These are phyloP conservation scores for Cocos nucifera DNA, from an alignment of 176 grass and related monocot genomes.

Conservation along the genomic window DNA sequence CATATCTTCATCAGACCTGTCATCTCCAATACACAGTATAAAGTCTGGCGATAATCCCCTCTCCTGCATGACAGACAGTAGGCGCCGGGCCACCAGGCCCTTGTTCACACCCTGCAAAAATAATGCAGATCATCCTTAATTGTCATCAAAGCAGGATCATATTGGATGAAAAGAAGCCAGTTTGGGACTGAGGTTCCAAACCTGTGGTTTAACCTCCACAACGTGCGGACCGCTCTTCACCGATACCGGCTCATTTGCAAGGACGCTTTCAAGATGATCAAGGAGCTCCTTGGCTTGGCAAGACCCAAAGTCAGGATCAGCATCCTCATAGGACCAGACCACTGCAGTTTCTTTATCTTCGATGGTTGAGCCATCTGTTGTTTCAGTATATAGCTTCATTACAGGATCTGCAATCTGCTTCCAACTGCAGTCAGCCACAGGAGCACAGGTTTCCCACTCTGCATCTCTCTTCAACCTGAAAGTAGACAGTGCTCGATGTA, in stretches of 20 bases:
- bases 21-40: constrained; percentile 81
- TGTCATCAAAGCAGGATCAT: too few relatives aligned
- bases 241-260: constrained; percentile 73
- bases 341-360: constrained; percentile 69
- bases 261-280: constrained; percentile 69
- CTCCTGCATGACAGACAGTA: constrained; percentile 50
- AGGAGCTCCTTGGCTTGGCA: constrained; percentile 96
- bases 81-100: constrained; percentile 55
- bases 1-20: constrained; percentile 93
- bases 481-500: not conserved
- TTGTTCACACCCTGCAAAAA: constrained; percentile 75
- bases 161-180: not conserved
- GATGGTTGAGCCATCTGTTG: constrained; percentile 81
- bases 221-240: constrained; percentile 62
- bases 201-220: constrained; percentile 87
- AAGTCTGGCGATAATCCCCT: constrained; percentile 45
- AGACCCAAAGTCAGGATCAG: constrained; percentile 86
- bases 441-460: constrained; percentile 62
- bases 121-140: too few relatives aligned
- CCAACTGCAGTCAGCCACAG: constrained; percentile 60
- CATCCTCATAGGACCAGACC: constrained; percentile 88
- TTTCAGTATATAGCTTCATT: constrained; percentile 74
- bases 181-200: not conserved
- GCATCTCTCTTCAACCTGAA: constrained; percentile 47
- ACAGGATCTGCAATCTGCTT: constrained; percentile 82